Base-by-base conservation (phyloP, 139 green algal genomes). In the Penium margaritaceum region DNA sequence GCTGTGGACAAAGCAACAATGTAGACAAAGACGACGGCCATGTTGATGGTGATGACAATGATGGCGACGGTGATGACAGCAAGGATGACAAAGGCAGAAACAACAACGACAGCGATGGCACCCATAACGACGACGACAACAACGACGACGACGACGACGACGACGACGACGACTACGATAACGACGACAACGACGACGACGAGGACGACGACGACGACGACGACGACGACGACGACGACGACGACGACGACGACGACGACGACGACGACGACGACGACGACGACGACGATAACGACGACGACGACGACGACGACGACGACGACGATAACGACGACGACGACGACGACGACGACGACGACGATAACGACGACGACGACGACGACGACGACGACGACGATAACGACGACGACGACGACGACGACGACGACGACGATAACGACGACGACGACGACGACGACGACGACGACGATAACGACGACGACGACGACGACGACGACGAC, bases 221-320 rank as follows among this genome's bases (percentile, higher is more conserved):
- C 27, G 39, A 27, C 30, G 55, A 19, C 36, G 36, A 63, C n/a
- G 70, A 61, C 43, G 35, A 43, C 33, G 62, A 61, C 62, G 62
- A 7, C 24, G 57, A 15, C 21, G n/a, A 21, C 24, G n/a, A 21
- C 19, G n/a, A 21, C 24, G n/a, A 66, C 57, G 21, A 33, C 24
- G 24, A 21, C 24, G 57, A 15, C 15, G n/a, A n/a, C n/a, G n/a
- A 51, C 19, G 19, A 46, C 7, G 21, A 38, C 27, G 55, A 14
- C 55, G 43, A 67, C 17, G 67, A 21, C 44, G 53, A 36, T 21
- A 74, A 15, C 21, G 32, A 68, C 41, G 66, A 67, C n/a, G 66
- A 64, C 19, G 38, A 73, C 7, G 47, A 14, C 65, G 37, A 29
- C 43, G 12, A 53, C 43, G 43, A 53, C 12, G 43, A 12, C 15